Evolutionary conservation across 345 rosid genomes (phyloP).

Genomic region (Eucalyptus virginea): DNA sequence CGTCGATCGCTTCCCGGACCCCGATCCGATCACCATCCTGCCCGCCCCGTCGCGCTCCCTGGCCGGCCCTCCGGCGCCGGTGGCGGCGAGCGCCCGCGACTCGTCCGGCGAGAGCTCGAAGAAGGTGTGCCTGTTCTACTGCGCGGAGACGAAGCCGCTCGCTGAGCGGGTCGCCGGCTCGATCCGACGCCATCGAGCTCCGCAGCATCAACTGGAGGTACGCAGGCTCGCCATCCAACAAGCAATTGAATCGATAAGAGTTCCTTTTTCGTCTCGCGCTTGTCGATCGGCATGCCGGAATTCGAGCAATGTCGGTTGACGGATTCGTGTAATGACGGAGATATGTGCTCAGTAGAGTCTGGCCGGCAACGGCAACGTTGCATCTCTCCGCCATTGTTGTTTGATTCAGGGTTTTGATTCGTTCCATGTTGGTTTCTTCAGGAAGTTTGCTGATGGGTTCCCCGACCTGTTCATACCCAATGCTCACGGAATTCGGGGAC

Average conservation of each 20-base stretch:
- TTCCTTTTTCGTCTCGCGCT: neutral
- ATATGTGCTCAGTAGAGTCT: rapidly evolving
- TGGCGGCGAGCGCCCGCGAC: slow-evolving; percentile 36
- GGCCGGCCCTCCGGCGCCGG: slow-evolving; percentile 21
- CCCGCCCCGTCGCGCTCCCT: slow-evolving; percentile 7
- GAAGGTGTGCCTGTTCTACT: slow-evolving; percentile 65
- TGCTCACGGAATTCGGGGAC: slow-evolving; percentile 92
- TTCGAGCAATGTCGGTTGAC: neutral
- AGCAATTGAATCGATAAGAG: neutral
- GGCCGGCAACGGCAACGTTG: neutral
- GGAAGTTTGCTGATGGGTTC: slow-evolving; percentile 92
- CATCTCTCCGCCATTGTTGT: neutral
- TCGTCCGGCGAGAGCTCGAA: slow-evolving; percentile 40
- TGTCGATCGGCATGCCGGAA: neutral
- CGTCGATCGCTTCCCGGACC: slow-evolving; percentile 34
- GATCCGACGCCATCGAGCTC: slow-evolving; percentile 78
- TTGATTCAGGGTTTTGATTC: neutral
- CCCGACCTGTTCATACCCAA: slow-evolving; percentile 90
- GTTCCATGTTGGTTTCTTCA: neutral
- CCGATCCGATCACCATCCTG: slow-evolving; percentile 28
- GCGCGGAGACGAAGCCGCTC: slow-evolving; percentile 64
- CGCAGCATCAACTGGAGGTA: slow-evolving; percentile 87
- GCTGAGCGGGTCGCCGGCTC: slow-evolving; percentile 64
- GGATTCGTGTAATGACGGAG: neutral
- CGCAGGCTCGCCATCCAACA: neutral